These are phyloP conservation scores for Hypoxylon sp. DNA, from an alignment of 2,329 filamentous ascomycete genomes.

Conservation along the genomic window DNA sequence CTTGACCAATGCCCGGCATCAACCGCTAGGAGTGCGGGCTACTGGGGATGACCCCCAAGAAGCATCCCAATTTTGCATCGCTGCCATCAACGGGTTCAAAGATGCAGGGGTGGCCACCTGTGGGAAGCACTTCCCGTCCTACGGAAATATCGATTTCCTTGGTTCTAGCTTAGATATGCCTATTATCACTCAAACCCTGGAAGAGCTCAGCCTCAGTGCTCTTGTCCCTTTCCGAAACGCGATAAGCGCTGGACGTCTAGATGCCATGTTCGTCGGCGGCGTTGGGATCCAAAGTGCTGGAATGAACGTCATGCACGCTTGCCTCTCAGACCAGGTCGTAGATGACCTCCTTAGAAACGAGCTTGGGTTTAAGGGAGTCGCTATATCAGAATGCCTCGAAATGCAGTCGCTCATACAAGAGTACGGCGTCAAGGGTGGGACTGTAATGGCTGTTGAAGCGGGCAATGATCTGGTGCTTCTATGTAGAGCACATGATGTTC, in stretches of 20 bases:
- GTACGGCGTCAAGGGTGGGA: constrained; percentile 96
- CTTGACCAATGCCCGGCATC: constrained; percentile 90
- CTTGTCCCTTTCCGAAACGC: constrained; percentile 93
- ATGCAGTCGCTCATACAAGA: constrained; percentile 98
- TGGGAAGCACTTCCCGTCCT: constrained; percentile 97
- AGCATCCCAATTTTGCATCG: constrained; percentile 91
- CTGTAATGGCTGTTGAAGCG: constrained; percentile 97
- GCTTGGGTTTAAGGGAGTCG: constrained; percentile 90
- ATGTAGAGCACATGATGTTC: constrained; percentile 88
- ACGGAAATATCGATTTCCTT: constrained; percentile 93
- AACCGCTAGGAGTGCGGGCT: constrained; percentile 90
- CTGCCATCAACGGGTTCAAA: constrained; percentile 92
- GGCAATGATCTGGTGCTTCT: constrained; percentile 93
- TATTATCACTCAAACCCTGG: constrained; percentile 93
- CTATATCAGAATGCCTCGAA: constrained; percentile 94
- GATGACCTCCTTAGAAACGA: constrained; percentile 91
- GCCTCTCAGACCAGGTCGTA: constrained; percentile 92
- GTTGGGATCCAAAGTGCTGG: constrained; percentile 93
- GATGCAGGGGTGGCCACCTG: constrained; percentile 91
- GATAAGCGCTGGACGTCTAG: constrained; percentile 83
- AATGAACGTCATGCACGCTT: constrained; percentile 96
- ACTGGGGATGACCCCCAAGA: constrained; percentile 95
- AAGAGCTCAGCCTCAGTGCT: constrained; percentile 92
- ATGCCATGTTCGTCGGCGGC: constrained; percentile 96
- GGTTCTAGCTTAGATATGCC: constrained; percentile 93